A percentile compares a stretch with the other conserved stretches of the same genome.
Conservation (phyloP, 768 basidiomycete species). For the Fomitopsis serialis region DNA sequence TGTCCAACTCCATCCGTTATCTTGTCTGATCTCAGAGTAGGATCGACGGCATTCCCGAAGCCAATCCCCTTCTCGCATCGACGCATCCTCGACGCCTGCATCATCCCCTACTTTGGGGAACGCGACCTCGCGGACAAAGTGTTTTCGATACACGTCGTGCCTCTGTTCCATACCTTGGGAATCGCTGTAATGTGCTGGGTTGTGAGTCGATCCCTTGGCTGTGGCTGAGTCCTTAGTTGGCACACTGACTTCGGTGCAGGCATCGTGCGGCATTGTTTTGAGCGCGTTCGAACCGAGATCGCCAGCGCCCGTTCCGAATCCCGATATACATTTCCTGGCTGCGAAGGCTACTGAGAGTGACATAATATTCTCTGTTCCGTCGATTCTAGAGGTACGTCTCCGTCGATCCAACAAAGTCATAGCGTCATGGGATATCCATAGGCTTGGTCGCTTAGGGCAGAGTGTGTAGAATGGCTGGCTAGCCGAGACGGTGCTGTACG, state of each 20-base stretch:
- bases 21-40: too few species aligned
- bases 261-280: constrained; percentile 13
- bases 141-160: background rate
- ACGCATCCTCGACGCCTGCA: constrained; percentile 12
- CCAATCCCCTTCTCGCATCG: constrained; percentile 13
- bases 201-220: too few species aligned
- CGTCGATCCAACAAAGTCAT: background rate
- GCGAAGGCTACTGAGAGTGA: constrained; percentile 8
- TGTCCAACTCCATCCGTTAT: background rate
- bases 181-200: background rate
- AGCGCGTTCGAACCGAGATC: constrained; percentile 17
- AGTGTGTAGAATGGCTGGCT: constrained; percentile 10
- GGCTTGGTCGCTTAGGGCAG: constrained; percentile 14
- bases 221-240: too few species aligned
- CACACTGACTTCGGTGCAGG: too few species aligned
- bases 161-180: constrained; percentile 8
- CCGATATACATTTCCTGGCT: constrained; percentile 6
- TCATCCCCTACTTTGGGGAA: constrained; percentile 3
- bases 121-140: constrained; percentile 4
- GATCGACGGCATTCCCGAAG: constrained; percentile 17
- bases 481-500: constrained; percentile 13
- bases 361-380: constrained; percentile 11
- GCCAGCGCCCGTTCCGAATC: constrained; percentile 17
- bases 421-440: background rate
- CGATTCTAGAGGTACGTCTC: constrained; percentile 12